Conservation (phyloP, 495 filamentous ascomycete genomes). For the Amphirosellinia nigrospora region DNA sequence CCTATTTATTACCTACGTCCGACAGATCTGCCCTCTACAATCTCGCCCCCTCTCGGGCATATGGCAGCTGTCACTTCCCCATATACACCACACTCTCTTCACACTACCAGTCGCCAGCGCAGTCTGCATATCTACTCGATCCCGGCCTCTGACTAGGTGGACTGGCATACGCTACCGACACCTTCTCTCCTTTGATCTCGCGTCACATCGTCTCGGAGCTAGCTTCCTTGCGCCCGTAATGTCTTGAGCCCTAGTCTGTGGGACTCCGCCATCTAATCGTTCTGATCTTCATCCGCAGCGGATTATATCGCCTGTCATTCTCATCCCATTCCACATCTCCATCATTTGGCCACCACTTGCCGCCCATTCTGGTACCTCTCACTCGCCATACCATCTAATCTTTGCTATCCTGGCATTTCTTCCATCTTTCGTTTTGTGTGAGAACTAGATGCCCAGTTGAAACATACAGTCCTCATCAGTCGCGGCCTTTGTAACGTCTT, state of each 20-base stretch:
- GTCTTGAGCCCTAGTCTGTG: constrained; percentile 13
- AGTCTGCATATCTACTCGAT: background rate
- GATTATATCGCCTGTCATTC: constrained; percentile 23
- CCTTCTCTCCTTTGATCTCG: constrained; percentile 21
- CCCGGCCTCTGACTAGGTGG: background rate
- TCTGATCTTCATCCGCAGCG: background rate
- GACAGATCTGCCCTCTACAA: constrained; percentile 15
- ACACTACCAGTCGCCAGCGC: background rate
- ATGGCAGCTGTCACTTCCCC: constrained; percentile 11
- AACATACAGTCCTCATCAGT: constrained; percentile 18
- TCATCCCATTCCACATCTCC: constrained; percentile 20
- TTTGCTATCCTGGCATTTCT: constrained; percentile 39
- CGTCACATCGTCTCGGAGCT: constrained; percentile 34
- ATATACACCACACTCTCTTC: background rate
- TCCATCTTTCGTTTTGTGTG: constrained; percentile 37
- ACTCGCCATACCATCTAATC: constrained; percentile 33
- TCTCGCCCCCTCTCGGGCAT: background rate
- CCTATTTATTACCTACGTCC: background rate
- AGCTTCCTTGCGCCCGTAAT: constrained; percentile 20
- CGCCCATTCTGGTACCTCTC: constrained; percentile 21
- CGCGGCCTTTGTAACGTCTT: constrained; percentile 20
- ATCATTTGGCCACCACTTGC: constrained; percentile 21
- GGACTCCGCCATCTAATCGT: constrained; percentile 12
- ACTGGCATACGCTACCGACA: background rate
- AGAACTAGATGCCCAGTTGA: constrained; percentile 29